Base-by-base conservation (phyloP, 345 rosid species). In the Eucalyptus urophylla region DNA sequence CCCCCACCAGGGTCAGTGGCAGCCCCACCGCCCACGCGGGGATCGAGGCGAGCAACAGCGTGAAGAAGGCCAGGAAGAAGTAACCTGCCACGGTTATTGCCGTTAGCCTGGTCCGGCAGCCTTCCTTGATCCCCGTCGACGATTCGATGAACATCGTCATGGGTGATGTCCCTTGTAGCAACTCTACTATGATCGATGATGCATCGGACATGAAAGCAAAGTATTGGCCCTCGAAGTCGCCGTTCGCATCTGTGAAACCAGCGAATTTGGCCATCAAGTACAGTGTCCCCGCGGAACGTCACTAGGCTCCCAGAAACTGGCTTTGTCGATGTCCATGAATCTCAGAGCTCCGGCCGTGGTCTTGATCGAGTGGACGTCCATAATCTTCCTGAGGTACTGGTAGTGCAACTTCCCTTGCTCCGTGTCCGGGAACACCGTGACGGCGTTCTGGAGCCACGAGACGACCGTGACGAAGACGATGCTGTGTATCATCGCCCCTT, bases 171-270 rank as follows among this genome's bases (percentile, higher is more conserved):
- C 99, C 99, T 0, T 97, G 93, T 25, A 97, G 80, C 3, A 98
- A 95, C 16, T 97, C 99, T 31, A 95, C 93, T 6, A 97, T 96
- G 4, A 97, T 97, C 19, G 97, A 92, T 5, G 91, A 89, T 10
- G 99, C 98, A 16, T 97, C 98, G 0, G 98, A 96, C 97, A 97
- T 96, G 94, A 97, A 97, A 4, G 99, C 99, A 80, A 96, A 97
- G 80, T 97, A 95, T 50, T 97, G 98, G 1, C 98, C 99, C n/a
- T 92, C 95, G 80, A 97, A 97, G 88, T 93, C 90, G 2, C 99
- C 98, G 0, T 92, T 93, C 24, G 17, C 13, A 1, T 96, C 96
- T 0, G 92, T 90, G 88, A 95, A 95, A 6, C 99, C 97, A 2
- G 98, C 98, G 54, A 97, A 96, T 85, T 93, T 89, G 5, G 99